These are phyloP conservation scores for Theobroma grandiflorum DNA, from an alignment of 441 rosid genomes.

Conservation along the genomic window DNA sequence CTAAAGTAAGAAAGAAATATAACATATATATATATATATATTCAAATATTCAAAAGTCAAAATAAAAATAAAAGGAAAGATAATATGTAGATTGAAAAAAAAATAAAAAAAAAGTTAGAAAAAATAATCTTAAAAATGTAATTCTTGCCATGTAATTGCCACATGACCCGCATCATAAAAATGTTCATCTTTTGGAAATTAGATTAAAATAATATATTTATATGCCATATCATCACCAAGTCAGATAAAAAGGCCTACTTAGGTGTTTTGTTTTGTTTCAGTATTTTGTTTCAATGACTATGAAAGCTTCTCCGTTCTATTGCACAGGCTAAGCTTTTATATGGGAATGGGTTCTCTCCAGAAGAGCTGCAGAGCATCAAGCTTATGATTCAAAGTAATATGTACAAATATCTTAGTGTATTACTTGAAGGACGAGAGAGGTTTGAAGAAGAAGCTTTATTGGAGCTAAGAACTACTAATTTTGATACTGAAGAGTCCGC, in stretches of 20 bases:
- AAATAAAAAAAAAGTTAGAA: background rate
- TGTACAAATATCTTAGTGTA: conserved; percentile 70
- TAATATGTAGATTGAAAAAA: background rate
- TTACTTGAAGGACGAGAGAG: conserved; percentile 69
- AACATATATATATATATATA: background rate
- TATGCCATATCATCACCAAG: background rate
- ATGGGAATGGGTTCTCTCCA: conserved; percentile 56
- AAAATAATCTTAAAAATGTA: background rate
- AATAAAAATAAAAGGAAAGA: background rate
- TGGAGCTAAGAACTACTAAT: conserved; percentile 20
- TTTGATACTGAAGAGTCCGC: conserved; percentile 31
- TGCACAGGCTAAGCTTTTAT: conserved; percentile 62
- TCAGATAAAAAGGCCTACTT: background rate
- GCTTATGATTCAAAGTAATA: conserved; percentile 69
- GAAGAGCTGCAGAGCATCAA: conserved; percentile 61
- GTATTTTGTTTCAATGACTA: no score
- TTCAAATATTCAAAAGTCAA: background rate
- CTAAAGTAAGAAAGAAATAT: background rate
- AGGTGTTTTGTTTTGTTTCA: background rate
- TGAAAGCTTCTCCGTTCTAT: background rate
- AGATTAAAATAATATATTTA: background rate
- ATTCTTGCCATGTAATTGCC: background rate
- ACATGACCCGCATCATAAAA: background rate
- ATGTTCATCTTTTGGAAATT: background rate
- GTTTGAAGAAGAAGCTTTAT: conserved; percentile 66